Evolutionary conservation across 257 asterid species (phyloP), one percentile per base, ranked within the genome.

Genomic region (Rauvolfia tetraphylla): DNA sequence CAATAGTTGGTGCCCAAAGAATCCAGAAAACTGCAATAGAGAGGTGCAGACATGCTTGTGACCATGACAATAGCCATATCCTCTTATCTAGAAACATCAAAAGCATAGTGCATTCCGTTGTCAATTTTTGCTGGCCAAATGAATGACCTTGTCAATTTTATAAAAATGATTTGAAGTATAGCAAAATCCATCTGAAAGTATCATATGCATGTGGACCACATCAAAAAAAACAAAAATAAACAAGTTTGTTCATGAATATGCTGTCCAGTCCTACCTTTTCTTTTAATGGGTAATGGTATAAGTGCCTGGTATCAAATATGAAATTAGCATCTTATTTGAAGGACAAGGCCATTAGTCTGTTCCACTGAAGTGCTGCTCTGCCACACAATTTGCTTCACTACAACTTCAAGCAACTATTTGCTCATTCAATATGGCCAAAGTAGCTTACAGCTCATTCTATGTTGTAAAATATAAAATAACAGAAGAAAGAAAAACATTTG

Each of bases 1-100:
- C 93, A 72, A 88, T 79, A 75, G 83, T 81, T 75, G 97, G 96
- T 61, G 98, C 95, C 98, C 98, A 93, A 71, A 91, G 94, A 87
- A 91, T 81, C 97, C 98, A 93, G 84, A 91, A 93, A 46, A 86
- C 90, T 48, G 88, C 82, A 76, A 87, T 73, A 48, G 97, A 88
- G 85, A 93, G 87, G 81, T 91, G 90, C 46, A 88, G 57, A 54
- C 93, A 83, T 14, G 92, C 84, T 80, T 93, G 98, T 51, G 88
- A 82, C 97, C 91, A 90, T 66, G 89, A 87, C 78, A 93, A 83
- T 58, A 93, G 84, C 97, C 94, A 91, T 75, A 90, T 85, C 82
- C 93, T 91, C 84, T 86, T 91, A 87, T 91, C 98, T 93, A 85
- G 76, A 70, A 86, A 75, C 70, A 71, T 42, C 48, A 41, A 34